Percentiles rank a stretch among this genome's conserved stretches.
phyloP scores from a whole-genome alignment of 1,139 yeast genomes.

The Eremothecium cymbalariae region DNA sequence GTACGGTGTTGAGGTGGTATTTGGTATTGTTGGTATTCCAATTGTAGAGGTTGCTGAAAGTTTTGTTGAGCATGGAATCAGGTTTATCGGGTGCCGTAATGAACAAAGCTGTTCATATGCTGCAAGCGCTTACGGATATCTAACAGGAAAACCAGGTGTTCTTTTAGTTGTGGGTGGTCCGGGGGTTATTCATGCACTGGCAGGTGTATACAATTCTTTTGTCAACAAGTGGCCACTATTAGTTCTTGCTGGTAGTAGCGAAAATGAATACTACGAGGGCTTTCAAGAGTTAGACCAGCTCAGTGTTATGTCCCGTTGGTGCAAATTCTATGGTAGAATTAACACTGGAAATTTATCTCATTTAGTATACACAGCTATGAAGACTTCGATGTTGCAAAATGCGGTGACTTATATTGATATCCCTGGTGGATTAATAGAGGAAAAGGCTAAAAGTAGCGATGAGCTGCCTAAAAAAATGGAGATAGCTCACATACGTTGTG shows the following conservation, averaged over 20 bases:
- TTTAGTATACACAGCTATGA: slow-evolving; percentile 43
- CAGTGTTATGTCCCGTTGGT: slow-evolving; percentile 37
- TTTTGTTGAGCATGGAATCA: slow-evolving; percentile 42
- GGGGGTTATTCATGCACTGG: slow-evolving; percentile 53
- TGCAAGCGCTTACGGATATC: slow-evolving; percentile 56
- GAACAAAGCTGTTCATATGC: slow-evolving; percentile 68
- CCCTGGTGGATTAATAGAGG: slow-evolving; percentile 52
- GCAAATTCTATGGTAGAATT: slow-evolving; percentile 46
- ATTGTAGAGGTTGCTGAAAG: slow-evolving; percentile 58
- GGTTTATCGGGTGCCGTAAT: slow-evolving; percentile 51
- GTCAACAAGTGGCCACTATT: slow-evolving; percentile 53
- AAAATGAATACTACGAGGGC: slow-evolving; percentile 47
- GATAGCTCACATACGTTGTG: slow-evolving; percentile 16
- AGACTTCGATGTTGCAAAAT: slow-evolving; percentile 39
- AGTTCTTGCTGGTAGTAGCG: slow-evolving; percentile 51
- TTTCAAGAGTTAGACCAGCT: slow-evolving; percentile 63
- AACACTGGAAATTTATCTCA: slow-evolving; percentile 34
- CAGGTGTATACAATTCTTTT: slow-evolving; percentile 54
- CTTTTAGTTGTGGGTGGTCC: slow-evolving; percentile 65
- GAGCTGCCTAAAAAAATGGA: slow-evolving; percentile 1
- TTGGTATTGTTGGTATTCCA: slow-evolving; percentile 66
- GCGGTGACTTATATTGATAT: slow-evolving; percentile 55
- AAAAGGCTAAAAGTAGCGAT: slow-evolving; percentile 13
- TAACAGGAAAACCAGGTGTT: slow-evolving; percentile 56
- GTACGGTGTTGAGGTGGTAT: slow-evolving; percentile 46